Evolutionary conservation across 805 yeast genomes (phyloP).

Genomic region (Cyberlindnera nakhonratchasimensis): DNA sequence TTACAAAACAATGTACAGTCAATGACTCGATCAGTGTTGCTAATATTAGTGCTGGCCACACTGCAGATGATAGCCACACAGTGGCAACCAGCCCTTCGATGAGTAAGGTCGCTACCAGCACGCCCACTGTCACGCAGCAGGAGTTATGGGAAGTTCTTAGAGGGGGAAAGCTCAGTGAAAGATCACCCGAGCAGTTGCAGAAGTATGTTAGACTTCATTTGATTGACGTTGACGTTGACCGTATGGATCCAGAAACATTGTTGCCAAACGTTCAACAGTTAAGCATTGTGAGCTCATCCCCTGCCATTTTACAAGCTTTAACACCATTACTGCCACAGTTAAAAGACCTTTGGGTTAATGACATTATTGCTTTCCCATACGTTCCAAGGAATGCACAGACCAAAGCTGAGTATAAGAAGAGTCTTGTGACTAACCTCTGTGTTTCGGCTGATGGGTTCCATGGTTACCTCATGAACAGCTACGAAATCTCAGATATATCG

Average conservation of each 20-base stretch:
- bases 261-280: conserved; percentile 1
- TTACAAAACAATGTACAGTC: neutral
- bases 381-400: neutral
- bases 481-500: conserved; percentile 1
- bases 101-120: neutral
- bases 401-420: neutral
- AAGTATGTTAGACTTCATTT: neutral
- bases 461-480: conserved; percentile 1
- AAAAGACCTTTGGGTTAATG: conserved; percentile 6
- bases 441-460: neutral
- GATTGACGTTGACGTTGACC: conserved; percentile 6
- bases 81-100: neutral
- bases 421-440: neutral
- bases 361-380: neutral
- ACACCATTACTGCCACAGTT: conserved; percentile 4
- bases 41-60: no score
- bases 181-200: neutral
- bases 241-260: conserved; percentile 1
- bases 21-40: no score
- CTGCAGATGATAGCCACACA: neutral
- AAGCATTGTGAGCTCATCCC: conserved; percentile 2
- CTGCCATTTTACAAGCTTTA: conserved; percentile 3
- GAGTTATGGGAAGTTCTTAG: conserved; percentile 1
- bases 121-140: neutral
- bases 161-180: conserved; percentile 4